A percentile compares a stretch with the other conserved stretches of the same genome.
These are phyloP conservation scores for Fusarium aywerte DNA, from an alignment of 2,329 filamentous ascomycete genomes.

Conservation along the genomic window DNA sequence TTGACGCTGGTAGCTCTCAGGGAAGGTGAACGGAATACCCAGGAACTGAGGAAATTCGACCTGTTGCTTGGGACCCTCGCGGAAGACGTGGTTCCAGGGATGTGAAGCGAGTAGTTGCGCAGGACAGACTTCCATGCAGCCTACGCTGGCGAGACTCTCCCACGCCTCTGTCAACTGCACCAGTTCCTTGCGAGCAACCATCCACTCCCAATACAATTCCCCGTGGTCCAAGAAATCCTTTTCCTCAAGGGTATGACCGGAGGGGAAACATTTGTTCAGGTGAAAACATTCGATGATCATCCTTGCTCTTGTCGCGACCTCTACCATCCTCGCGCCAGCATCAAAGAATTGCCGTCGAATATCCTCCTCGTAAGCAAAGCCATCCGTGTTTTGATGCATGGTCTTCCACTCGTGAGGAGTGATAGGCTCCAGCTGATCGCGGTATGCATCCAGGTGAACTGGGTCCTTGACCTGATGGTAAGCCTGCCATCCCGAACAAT, in stretches of 20 bases:
- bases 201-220: constrained; percentile 1
- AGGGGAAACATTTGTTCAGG: rapidly evolving
- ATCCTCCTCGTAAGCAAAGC: constrained; percentile 4
- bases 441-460: background rate
- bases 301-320: background rate
- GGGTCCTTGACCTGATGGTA: constrained; percentile 18
- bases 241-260: background rate
- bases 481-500: constrained; percentile 17
- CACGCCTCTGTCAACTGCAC: background rate
- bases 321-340: constrained; percentile 4
- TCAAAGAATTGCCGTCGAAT: constrained; percentile 25
- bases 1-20: background rate
- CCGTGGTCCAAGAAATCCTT: background rate
- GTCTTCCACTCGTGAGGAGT: background rate
- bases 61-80: background rate
- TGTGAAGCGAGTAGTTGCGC: background rate
- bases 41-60: background rate
- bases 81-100: background rate
- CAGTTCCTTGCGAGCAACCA: background rate
- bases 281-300: background rate
- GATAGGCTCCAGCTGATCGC: background rate
- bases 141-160: constrained; percentile 15
- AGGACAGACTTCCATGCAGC: constrained; percentile 28
- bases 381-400: background rate
- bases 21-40: background rate